These are phyloP conservation scores for Amanita muscaria DNA, from an alignment of 768 basidiomycete genomes.

Conservation along the genomic window DNA sequence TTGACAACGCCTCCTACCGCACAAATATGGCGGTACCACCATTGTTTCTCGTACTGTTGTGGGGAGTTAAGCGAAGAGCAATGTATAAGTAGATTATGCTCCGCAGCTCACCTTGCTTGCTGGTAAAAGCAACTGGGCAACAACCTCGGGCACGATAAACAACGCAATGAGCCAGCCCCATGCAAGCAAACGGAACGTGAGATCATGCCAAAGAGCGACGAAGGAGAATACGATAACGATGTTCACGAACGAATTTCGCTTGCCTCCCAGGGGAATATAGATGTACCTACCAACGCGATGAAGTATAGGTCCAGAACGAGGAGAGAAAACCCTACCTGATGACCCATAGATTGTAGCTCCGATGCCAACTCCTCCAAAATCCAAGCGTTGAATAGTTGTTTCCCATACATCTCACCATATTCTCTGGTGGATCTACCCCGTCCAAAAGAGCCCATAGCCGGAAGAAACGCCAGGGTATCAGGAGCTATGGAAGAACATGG, in stretches of 20 bases:
- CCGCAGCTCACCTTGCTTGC: constrained; percentile 54
- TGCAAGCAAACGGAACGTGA: constrained; percentile 76
- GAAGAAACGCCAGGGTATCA: constrained; percentile 96
- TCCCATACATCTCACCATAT: constrained; percentile 97
- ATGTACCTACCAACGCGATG: no score
- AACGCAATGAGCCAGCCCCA: constrained; percentile 96
- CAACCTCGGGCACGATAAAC: constrained; percentile 83
- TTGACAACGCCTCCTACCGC: constrained; percentile 80
- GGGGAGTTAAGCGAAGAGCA: not conserved
- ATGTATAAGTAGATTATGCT: constrained; percentile 2
- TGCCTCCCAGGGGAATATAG: constrained; percentile 87
- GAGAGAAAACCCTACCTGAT: constrained; percentile 45
- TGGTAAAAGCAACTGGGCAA: constrained; percentile 53
- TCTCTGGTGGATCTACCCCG: constrained; percentile 91
- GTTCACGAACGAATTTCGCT: constrained; percentile 43
- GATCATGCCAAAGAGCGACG: constrained; percentile 96
- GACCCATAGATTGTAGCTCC: constrained; percentile 94
- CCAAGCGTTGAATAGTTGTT: constrained; percentile 92
- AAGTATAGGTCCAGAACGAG: no score
- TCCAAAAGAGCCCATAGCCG: constrained; percentile 86
- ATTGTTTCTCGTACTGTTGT: constrained; percentile 48
- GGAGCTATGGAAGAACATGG: no score
- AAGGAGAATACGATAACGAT: constrained; percentile 86
- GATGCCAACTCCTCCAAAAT: constrained; percentile 96
- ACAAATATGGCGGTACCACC: constrained; percentile 84